A percentile compares a stretch with the other conserved stretches of the same genome.
Evolutionary conservation across 2,329 filamentous ascomycete species (phyloP).

Genomic region (Trichoderma cornu-damae): DNA sequence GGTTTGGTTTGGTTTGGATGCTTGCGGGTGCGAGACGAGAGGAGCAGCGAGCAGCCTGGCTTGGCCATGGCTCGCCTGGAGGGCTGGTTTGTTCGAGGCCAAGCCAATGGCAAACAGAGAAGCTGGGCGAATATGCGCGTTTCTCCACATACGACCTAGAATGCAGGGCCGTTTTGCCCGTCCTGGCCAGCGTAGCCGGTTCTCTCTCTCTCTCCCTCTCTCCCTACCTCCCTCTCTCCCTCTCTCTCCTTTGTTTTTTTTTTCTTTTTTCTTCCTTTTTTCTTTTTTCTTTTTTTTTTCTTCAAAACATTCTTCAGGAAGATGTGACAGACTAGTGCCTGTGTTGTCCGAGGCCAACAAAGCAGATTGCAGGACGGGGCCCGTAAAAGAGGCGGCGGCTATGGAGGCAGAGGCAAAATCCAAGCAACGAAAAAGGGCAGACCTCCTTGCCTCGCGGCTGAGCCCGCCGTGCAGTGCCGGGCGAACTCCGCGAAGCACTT

Average conservation of each 20-base stretch:
- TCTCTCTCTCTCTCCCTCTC: too few species aligned
- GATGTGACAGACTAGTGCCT: slow-evolving; percentile 20
- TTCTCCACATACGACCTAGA: not conserved
- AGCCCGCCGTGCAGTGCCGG: slow-evolving; percentile 12
- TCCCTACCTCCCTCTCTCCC: too few species aligned
- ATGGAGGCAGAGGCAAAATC: slow-evolving; percentile 19
- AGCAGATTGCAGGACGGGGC: slow-evolving; percentile 19
- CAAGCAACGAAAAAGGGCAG: not conserved
- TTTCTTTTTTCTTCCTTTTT: too few species aligned
- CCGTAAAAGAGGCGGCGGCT: not conserved
- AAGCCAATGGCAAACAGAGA: slow-evolving; percentile 17
- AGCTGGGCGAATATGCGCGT: not conserved
- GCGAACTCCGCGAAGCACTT: slow-evolving; percentile 5
- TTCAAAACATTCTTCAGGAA: slow-evolving; percentile 21
- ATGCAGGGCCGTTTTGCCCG: slow-evolving; percentile 14
- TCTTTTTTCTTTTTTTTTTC: not conserved
- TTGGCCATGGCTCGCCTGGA: slow-evolving; percentile 9
- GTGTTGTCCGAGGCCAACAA: slow-evolving; percentile 18
- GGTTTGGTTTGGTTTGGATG: not conserved
- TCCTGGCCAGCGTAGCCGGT: slow-evolving; percentile 12
- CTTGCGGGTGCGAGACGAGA: not conserved
- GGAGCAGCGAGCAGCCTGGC: not conserved
- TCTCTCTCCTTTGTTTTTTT: too few species aligned
- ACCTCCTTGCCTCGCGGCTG: slow-evolving; percentile 14
- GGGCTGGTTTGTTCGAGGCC: not conserved